Evolutionary conservation across 2,329 filamentous ascomycete genomes (phyloP).

Genomic region (Fusarium xylarioides): DNA sequence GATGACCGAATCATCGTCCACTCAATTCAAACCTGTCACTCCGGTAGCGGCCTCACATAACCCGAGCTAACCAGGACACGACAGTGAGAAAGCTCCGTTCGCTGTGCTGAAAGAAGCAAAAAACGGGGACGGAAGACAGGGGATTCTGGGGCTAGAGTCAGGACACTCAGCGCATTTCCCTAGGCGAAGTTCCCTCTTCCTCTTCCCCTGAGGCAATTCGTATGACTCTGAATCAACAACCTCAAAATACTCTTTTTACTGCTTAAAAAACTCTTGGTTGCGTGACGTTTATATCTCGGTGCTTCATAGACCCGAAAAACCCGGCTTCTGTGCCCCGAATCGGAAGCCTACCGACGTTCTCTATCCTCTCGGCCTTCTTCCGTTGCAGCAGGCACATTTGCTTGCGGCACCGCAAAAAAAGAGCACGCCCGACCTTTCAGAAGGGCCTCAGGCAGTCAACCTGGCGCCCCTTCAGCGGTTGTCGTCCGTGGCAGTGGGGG

Average conservation of each 20-base stretch:
- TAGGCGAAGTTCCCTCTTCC: conserved; percentile 3
- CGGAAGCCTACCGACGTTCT: conserved; percentile 34
- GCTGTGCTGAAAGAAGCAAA: conserved; percentile 22
- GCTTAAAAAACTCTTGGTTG: not conserved
- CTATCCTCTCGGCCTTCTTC: conserved; percentile 30
- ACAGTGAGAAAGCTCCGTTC: conserved; percentile 11
- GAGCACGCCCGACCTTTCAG: not conserved
- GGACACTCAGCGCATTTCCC: conserved; percentile 14
- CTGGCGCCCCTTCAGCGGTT: conserved; percentile 38
- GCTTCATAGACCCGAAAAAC: conserved; percentile 19
- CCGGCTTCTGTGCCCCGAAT: conserved; percentile 19
- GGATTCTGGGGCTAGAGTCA: conserved; percentile 19
- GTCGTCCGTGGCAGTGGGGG: conserved; percentile 26
- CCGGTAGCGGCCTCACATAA: conserved; percentile 24
- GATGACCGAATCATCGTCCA: conserved; percentile 24
- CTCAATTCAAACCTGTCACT: not conserved
- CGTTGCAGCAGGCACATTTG: conserved; percentile 9
- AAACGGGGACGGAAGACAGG: conserved; percentile 31
- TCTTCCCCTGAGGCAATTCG: conserved; percentile 31
- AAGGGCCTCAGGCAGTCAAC: conserved; percentile 20
- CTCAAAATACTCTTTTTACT: not conserved
- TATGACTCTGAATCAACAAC: conserved; percentile 24
- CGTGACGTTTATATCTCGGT: conserved; percentile 5
- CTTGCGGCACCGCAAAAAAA: conserved; percentile 24
- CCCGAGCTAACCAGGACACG: not conserved